phyloP scores from a whole-genome alignment of 768 basidiomycete species.

The Crepidotus variabilis region DNA sequence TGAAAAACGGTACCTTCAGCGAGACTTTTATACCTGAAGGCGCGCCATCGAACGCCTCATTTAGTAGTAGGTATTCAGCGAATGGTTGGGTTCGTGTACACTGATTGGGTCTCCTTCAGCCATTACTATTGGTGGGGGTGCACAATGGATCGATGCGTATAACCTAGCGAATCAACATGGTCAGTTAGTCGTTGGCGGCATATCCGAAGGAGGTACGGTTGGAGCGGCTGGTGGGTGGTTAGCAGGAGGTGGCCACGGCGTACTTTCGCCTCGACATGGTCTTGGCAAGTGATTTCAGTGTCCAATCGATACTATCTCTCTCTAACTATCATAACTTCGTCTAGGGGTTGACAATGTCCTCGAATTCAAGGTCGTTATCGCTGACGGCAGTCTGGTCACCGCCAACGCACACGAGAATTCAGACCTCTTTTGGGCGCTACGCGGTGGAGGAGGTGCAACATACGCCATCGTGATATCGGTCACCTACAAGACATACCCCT shows the following conservation, averaged over 20 bases:
- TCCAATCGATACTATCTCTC: background rate
- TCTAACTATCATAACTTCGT: background rate
- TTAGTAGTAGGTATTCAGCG: constrained; percentile 10
- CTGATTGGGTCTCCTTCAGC: constrained; percentile 6
- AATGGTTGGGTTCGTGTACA: background rate
- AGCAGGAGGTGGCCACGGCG: constrained; percentile 43
- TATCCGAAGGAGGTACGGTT: constrained; percentile 32
- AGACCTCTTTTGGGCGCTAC: constrained; percentile 45
- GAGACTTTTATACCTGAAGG: constrained; percentile 28
- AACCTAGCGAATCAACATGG: constrained; percentile 28
- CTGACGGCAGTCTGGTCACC: constrained; percentile 30
- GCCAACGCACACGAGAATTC: constrained; percentile 33
- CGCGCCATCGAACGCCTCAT: constrained; percentile 9
- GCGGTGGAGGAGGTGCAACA: constrained; percentile 30
- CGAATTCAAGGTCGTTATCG: constrained; percentile 36
- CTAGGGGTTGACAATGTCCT: constrained; percentile 38
- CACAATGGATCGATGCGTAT: constrained; percentile 42
- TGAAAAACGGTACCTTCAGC: constrained; percentile 28
- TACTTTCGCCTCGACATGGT: constrained; percentile 34
- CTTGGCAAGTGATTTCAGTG: constrained; percentile 31
- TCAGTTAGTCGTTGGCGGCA: constrained; percentile 41
- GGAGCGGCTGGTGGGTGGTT: constrained; percentile 49
- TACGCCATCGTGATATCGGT: constrained; percentile 17
- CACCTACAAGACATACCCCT: constrained; percentile 1
- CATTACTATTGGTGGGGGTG: constrained; percentile 32